These are phyloP conservation scores for Intubia oerlemansii DNA, from an alignment of 2,329 filamentous ascomycete species.

Conservation along the genomic window DNA sequence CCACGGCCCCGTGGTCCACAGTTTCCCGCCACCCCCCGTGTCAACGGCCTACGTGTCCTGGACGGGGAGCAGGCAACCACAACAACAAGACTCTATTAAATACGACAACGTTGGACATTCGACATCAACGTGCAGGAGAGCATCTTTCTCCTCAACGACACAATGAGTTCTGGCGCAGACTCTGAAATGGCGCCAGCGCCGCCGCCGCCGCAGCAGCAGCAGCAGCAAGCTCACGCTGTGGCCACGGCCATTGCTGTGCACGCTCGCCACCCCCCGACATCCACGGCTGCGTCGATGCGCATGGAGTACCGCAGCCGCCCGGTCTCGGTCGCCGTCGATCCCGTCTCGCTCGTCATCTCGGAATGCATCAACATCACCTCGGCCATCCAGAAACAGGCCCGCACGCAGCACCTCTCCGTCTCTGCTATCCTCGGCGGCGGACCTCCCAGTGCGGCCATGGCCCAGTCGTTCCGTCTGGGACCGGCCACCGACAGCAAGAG, in stretches of 20 bases:
- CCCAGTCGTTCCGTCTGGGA: slow-evolving; percentile 10
- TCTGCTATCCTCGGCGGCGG: slow-evolving; percentile 77
- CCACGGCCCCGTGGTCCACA: no score
- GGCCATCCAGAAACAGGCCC: slow-evolving; percentile 91
- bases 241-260: background rate
- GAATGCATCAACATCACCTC: slow-evolving; percentile 98
- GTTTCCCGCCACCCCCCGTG: no score
- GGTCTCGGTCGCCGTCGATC: slow-evolving; percentile 68
- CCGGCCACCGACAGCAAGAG: no score
- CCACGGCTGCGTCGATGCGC: slow-evolving; percentile 14
- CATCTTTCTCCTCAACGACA: no score
- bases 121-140: no score
- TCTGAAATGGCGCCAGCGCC: no score
- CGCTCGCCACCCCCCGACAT: background rate
- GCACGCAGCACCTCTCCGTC: slow-evolving; percentile 89
- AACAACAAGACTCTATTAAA: no score
- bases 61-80: no score
- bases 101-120: no score
- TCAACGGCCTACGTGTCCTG: no score
- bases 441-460: slow-evolving; percentile 27
- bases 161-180: no score
- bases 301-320: slow-evolving; percentile 39
- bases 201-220: no score
- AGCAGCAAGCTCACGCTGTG: background rate
- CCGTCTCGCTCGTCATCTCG: slow-evolving; percentile 82